Conservation (phyloP, 306 rosid genomes). For the Cicer cuneatum region DNA sequence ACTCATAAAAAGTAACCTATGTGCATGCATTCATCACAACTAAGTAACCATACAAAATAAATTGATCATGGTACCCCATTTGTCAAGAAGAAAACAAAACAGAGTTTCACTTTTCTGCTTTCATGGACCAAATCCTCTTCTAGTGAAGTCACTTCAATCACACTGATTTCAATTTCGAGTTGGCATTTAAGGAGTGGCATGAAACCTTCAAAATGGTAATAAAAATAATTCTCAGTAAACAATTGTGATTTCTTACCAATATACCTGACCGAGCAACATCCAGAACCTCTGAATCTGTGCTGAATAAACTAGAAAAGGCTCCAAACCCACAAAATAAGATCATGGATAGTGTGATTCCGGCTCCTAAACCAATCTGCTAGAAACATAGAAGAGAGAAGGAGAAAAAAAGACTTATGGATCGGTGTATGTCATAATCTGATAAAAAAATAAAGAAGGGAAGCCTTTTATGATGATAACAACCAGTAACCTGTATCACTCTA, state of each 20-base stretch:
- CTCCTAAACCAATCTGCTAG: conserved; percentile 74
- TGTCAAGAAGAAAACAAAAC: not conserved
- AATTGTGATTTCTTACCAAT: conserved; percentile 62
- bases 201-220: conserved; percentile 14
- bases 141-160: no score
- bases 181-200: not conserved
- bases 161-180: conserved; percentile 1
- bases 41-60: conserved; percentile 14
- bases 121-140: no score
- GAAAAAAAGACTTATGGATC: conserved; percentile 39
- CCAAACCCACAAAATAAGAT: conserved; percentile 77
- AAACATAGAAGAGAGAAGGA: conserved; percentile 38
- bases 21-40: conserved; percentile 12
- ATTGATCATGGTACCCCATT: not conserved
- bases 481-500: conserved; percentile 77
- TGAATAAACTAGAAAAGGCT: conserved; percentile 77
- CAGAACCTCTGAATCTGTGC: conserved; percentile 78
- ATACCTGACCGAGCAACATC: conserved; percentile 76
- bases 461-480: conserved; percentile 26
- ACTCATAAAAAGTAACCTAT: not conserved
- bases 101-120: not conserved
- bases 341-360: conserved; percentile 69
- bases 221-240: conserved; percentile 7
- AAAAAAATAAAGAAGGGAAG: conserved; percentile 6
- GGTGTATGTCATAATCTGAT: conserved; percentile 34